Evolutionary conservation across 768 basidiomycete species (phyloP).

Genomic region (Xerocomellus chrysenteron): DNA sequence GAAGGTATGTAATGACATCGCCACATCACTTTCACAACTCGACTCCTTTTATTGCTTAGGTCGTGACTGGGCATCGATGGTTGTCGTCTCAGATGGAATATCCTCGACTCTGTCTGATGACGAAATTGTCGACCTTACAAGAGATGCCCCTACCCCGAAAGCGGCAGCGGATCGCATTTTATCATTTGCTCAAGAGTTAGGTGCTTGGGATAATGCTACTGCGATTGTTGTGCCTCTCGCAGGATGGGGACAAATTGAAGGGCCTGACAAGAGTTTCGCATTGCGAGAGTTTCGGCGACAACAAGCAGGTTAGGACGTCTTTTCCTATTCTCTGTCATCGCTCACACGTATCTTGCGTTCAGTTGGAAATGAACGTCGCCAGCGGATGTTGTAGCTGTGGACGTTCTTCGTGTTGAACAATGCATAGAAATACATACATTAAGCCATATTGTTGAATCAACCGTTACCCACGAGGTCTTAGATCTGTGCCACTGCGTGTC

Average conservation of each 20-base stretch:
- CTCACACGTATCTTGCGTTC: constrained; percentile 5
- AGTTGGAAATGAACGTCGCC: constrained; percentile 67
- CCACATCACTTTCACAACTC: not conserved
- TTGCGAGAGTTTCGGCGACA: constrained; percentile 76
- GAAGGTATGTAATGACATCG: constrained; percentile 49
- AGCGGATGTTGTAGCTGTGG: constrained; percentile 51
- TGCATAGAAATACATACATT: constrained; percentile 1
- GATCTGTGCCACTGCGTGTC: constrained; percentile 84
- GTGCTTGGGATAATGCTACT: constrained; percentile 85
- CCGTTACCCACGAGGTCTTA: constrained; percentile 30
- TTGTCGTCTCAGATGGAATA: constrained; percentile 92
- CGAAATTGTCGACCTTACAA: constrained; percentile 89
- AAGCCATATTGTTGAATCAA: not conserved
- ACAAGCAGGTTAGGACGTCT: constrained; percentile 51
- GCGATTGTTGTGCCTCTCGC: constrained; percentile 87
- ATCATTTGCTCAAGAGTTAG: constrained; percentile 82
- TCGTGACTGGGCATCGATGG: constrained; percentile 79
- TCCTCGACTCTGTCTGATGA: constrained; percentile 90
- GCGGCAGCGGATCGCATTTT: constrained; percentile 82
- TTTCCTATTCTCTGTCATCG: not conserved
- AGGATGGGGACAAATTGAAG: constrained; percentile 85
- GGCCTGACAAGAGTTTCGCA: constrained; percentile 78
- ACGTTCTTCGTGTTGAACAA: not conserved
- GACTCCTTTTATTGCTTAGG: constrained; percentile 44
- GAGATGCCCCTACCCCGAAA: constrained; percentile 68